phyloP scores from a whole-genome alignment of 108 stramenopile genomes.

The Cyclotella baltica region DNA sequence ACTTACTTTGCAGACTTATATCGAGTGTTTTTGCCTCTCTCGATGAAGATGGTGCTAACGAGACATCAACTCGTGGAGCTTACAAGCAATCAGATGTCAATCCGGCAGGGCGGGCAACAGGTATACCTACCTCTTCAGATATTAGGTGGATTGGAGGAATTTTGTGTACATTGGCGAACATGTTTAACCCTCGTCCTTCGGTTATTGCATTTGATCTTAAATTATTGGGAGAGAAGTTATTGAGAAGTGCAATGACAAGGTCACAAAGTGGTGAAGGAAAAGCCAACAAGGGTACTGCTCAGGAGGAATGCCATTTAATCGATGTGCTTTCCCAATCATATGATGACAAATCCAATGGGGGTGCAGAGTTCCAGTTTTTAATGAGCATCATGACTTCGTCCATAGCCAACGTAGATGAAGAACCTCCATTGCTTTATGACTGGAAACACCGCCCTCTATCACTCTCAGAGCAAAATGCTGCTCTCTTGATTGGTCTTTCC shows the following conservation, averaged over 20 bases:
- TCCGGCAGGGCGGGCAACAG: background rate
- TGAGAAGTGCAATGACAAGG: background rate
- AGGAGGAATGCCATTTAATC: conserved; percentile 28
- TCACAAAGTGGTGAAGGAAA: background rate
- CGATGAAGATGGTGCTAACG: background rate
- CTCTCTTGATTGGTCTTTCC: conserved; percentile 40
- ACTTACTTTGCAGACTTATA: conserved; percentile 4
- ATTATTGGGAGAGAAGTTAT: conserved; percentile 16
- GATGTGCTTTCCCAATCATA: conserved; percentile 20
- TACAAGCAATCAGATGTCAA: background rate
- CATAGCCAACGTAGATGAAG: conserved; percentile 6
- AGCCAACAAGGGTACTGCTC: background rate
- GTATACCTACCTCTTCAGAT: conserved; percentile 1
- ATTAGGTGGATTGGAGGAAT: conserved; percentile 30
- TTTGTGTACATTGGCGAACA: conserved; percentile 31
- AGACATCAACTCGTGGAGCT: background rate
- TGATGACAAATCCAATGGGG: background rate
- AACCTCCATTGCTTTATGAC: conserved; percentile 7
- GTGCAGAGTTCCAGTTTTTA: conserved; percentile 7
- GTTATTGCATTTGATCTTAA: background rate
- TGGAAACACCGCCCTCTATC: conserved; percentile 44
- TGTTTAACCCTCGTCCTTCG: conserved; percentile 18
- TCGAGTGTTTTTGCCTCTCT: conserved; percentile 18
- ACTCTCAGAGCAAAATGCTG: conserved; percentile 33
- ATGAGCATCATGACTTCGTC: conserved; percentile 25